These are phyloP conservation scores for Acer yangbiense DNA, from an alignment of 345 rosid species.

Conservation along the genomic window DNA sequence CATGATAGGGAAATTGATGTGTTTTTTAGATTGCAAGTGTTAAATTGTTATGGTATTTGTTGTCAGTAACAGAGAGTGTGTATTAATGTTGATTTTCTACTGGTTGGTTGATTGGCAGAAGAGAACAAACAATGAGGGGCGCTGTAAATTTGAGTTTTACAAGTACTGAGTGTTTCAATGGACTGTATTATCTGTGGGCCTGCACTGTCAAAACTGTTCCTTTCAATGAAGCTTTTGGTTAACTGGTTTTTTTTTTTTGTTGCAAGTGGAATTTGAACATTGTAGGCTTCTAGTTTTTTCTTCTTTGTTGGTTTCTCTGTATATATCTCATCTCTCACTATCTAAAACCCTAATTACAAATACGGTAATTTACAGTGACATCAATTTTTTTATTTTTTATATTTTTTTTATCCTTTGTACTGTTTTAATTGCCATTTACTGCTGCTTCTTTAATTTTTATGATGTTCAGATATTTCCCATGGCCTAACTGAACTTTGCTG, in stretches of 20 bases:
- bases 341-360: constrained; percentile 45
- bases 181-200: constrained; percentile 44
- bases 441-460: constrained; percentile 36
- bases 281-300: constrained; percentile 44
- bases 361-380: constrained; percentile 33
- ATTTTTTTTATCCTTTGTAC: constrained; percentile 9
- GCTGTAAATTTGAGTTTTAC: constrained; percentile 31
- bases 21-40: not conserved
- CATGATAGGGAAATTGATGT: not conserved
- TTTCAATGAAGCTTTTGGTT: constrained; percentile 40
- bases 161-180: constrained; percentile 15
- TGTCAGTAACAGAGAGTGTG: constrained; percentile 1
- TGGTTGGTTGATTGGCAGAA: constrained; percentile 23
- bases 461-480: constrained; percentile 57
- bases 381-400: not conserved
- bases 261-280: constrained; percentile 40
- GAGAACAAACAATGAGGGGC: constrained; percentile 26
- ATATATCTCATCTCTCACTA: constrained; percentile 44
- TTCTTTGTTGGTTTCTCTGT: constrained; percentile 43
- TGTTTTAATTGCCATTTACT: constrained; percentile 37
- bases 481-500: constrained; percentile 43
- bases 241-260: constrained; percentile 33
- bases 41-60: not conserved
- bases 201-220: constrained; percentile 60
- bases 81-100: constrained; percentile 18